Percentiles rank a stretch among this genome's conserved stretches.
phyloP scores from a whole-genome alignment of 495 filamentous ascomycete species.

The Neurospora pannonica region DNA sequence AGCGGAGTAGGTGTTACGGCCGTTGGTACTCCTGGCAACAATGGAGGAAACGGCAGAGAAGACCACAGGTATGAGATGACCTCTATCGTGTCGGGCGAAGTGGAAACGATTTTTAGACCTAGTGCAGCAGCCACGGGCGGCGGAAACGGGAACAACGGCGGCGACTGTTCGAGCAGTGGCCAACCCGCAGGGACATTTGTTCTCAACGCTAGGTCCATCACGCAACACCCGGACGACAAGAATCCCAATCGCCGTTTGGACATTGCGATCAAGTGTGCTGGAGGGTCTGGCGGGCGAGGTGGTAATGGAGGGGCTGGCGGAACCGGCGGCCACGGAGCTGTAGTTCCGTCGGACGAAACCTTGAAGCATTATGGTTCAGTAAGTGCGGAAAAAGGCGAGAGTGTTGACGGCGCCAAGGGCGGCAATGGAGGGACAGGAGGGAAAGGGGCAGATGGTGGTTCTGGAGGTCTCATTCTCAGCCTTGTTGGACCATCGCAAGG shows the following conservation, averaged over 20 bases:
- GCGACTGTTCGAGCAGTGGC: neutral
- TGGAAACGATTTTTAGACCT: neutral
- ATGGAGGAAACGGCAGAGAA: neutral
- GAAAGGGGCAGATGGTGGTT: neutral
- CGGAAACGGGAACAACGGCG: neutral
- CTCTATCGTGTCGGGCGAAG: no score
- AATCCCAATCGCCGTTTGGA: neutral
- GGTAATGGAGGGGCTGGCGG: neutral
- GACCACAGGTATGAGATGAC: neutral
- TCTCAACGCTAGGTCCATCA: neutral
- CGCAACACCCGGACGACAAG: neutral
- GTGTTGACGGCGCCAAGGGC: neutral
- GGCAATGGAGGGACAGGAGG: neutral
- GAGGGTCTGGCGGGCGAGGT: neutral
- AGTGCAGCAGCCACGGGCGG: neutral
- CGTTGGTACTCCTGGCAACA: neutral
- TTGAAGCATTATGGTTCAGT: neutral
- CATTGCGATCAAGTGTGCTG: neutral
- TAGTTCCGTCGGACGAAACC: neutral
- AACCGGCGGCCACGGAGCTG: neutral
- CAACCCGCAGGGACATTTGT: neutral
- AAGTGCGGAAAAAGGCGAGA: neutral
- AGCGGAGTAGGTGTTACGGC: neutral
- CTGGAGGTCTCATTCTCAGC: neutral
- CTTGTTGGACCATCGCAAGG: neutral